A percentile compares a stretch with the other conserved stretches of the same genome.
Conservation (phyloP, 306 rosid genomes). For the Medicago ruthenica region DNA sequence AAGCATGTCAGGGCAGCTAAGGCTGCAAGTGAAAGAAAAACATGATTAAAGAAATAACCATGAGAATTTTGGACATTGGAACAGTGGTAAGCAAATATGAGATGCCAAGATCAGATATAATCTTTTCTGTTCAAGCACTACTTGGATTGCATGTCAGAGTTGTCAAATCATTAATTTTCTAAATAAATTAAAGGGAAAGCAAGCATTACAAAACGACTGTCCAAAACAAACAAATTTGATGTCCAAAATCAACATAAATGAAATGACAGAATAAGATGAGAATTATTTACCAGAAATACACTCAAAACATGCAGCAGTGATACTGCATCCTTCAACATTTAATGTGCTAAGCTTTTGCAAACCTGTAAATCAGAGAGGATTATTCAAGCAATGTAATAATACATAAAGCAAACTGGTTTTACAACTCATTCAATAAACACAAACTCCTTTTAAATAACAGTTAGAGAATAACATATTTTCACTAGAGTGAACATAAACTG, state of each 20-base stretch:
- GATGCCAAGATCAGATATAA: conserved; percentile 36
- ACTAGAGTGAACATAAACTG: not conserved
- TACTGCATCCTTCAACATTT: conserved; percentile 69
- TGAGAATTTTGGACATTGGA: conserved; percentile 20
- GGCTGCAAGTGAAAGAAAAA: conserved; percentile 53
- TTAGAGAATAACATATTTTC: conserved; percentile 1
- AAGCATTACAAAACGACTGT: conserved; percentile 7
- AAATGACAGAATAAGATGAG: conserved; percentile 17
- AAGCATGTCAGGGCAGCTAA: conserved; percentile 67
- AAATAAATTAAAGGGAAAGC: conserved; percentile 28
- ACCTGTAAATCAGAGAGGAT: conserved; percentile 52
- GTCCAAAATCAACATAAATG: conserved; percentile 20
- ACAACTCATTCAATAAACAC: conserved; percentile 26
- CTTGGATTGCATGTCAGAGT: conserved; percentile 3
- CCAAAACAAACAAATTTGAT: conserved; percentile 20
- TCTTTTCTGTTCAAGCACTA: conserved; percentile 18
- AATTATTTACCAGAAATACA: conserved; percentile 55
- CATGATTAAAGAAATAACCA: conserved; percentile 3
- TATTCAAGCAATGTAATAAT: conserved; percentile 18
- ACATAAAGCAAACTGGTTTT: conserved; percentile 24
- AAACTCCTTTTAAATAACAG: conserved; percentile 22
- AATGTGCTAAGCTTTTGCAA: conserved; percentile 62
- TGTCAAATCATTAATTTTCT: conserved; percentile 31
- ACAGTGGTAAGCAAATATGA: conserved; percentile 25
- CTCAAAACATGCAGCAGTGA: conserved; percentile 62